Conservation (phyloP, 805 yeast species). For the Zygosaccharomyces siamensis region DNA sequence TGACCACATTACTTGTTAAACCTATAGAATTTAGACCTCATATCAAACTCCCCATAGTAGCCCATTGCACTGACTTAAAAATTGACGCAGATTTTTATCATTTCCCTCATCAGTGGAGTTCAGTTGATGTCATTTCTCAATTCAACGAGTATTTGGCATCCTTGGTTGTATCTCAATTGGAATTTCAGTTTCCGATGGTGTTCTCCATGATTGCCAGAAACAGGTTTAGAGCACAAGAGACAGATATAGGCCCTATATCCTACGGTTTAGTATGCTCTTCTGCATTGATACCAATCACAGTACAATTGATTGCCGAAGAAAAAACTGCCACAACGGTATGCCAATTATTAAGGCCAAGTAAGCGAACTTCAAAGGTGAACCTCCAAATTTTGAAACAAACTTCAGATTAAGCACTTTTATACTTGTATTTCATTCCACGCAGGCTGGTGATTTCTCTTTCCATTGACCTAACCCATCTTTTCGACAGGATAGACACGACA, state of each 20-base stretch:
- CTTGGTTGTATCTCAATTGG: constrained; percentile 32
- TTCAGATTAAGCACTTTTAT: constrained; percentile 25
- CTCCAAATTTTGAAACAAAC: background rate
- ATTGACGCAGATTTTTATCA: constrained; percentile 5
- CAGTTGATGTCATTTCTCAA: constrained; percentile 10
- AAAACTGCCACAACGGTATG: constrained; percentile 23
- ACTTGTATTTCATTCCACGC: constrained; percentile 30
- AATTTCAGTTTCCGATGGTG: constrained; percentile 34
- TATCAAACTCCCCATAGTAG: constrained; percentile 6
- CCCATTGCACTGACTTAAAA: constrained; percentile 5
- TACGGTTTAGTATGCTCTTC: constrained; percentile 24
- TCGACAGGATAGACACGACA: constrained; percentile 17
- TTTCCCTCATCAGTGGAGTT: background rate
- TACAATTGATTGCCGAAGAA: constrained; percentile 19
- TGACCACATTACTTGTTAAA: constrained; percentile 11
- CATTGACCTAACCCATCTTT: constrained; percentile 23
- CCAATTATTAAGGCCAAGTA: constrained; percentile 12
- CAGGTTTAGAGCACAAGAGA: constrained; percentile 20
- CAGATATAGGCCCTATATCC: constrained; percentile 27
- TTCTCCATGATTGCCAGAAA: constrained; percentile 28
- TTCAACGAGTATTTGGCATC: constrained; percentile 28
- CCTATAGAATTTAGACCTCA: constrained; percentile 13
- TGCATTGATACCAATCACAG: constrained; percentile 21
- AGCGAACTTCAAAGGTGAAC: constrained; percentile 3
- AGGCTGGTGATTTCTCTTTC: constrained; percentile 23